phyloP scores from a whole-genome alignment of 2,329 filamentous ascomycete species.

The Pyricularia grisea region DNA sequence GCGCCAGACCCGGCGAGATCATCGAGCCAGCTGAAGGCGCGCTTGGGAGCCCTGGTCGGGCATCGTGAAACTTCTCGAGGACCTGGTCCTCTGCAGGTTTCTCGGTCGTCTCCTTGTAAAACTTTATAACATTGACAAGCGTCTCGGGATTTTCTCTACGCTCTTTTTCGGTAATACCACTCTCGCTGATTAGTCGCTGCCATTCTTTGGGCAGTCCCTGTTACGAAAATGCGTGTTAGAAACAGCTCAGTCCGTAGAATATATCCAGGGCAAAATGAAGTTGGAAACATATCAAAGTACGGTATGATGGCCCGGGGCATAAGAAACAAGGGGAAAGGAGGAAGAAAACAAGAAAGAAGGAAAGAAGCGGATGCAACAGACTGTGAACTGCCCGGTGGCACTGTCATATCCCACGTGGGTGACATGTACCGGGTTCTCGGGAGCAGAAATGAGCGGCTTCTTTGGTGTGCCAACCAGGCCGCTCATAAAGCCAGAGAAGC shows the following conservation, averaged over 20 bases:
- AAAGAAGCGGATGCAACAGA: conserved; percentile 35
- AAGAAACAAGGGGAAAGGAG: neutral
- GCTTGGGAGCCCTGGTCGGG: conserved; percentile 44
- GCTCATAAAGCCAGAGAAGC: conserved; percentile 80
- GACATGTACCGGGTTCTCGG: conserved; percentile 94
- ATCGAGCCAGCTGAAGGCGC: conserved; percentile 32
- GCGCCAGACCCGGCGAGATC: conserved; percentile 42
- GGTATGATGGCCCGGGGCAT: conserved; percentile 10
- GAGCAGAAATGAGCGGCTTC: conserved; percentile 90
- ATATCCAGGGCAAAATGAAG: neutral
- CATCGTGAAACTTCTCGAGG: conserved; percentile 94
- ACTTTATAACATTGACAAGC: conserved; percentile 89
- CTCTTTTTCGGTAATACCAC: conserved; percentile 92
- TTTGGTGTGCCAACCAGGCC: conserved; percentile 76
- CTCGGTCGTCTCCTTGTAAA: conserved; percentile 92
- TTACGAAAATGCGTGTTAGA: conserved; percentile 7
- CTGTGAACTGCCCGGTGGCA: conserved; percentile 90
- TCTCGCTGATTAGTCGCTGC: conserved; percentile 91
- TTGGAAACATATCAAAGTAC: neutral
- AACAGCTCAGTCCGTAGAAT: neutral
- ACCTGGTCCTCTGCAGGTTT: conserved; percentile 73
- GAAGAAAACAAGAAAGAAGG: neutral
- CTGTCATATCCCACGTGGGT: conserved; percentile 98
- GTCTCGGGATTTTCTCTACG: conserved; percentile 93
- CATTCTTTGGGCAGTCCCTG: conserved; percentile 95